Conservation (phyloP, 1,284 basidiomycete species). For the Leccinum subfulvum region DNA sequence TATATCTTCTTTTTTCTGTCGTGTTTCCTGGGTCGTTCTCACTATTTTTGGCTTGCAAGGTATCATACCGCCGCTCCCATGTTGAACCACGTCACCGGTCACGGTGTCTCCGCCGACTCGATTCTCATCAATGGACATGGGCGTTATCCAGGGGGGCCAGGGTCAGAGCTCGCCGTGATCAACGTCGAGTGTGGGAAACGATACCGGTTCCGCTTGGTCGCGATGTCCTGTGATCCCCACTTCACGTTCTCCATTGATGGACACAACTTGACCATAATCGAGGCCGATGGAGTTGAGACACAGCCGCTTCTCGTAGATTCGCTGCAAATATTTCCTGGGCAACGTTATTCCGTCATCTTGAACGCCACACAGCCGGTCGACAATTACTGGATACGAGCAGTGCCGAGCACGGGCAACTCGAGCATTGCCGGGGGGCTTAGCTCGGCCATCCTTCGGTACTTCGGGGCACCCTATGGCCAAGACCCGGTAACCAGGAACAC, state of each 20-base stretch:
- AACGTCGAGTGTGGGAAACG: slow-evolving; percentile 31
- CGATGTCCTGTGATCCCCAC: slow-evolving; percentile 40
- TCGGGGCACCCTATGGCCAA: slow-evolving; percentile 35
- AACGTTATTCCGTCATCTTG: slow-evolving; percentile 41
- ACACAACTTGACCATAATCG: slow-evolving; percentile 40
- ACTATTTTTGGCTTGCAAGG: slow-evolving; percentile 32
- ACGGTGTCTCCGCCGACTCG: slow-evolving; percentile 22
- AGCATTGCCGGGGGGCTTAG: slow-evolving; percentile 40
- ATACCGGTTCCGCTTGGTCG: slow-evolving; percentile 44
- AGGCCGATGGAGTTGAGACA: slow-evolving; percentile 38
- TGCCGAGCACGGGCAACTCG: slow-evolving; percentile 15
- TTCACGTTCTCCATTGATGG: slow-evolving; percentile 40
- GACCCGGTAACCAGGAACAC: slow-evolving; percentile 41
- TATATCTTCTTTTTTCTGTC: slow-evolving; percentile 6
- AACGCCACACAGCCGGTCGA: slow-evolving; percentile 36
- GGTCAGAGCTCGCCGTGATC: slow-evolving; percentile 24
- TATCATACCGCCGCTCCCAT: slow-evolving; percentile 26
- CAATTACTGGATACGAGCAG: slow-evolving; percentile 38
- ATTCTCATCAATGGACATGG: slow-evolving; percentile 51
- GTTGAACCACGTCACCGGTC: slow-evolving; percentile 15
- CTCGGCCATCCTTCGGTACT: slow-evolving; percentile 55
- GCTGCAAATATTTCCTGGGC: slow-evolving; percentile 33
- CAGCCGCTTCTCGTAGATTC: slow-evolving; percentile 34
- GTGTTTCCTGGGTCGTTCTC: not conserved
- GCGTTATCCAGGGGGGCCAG: slow-evolving; percentile 38